Base-by-base conservation (phyloP, 192 early-diverging fungal genomes). In the Coemansia sp. region DNA sequence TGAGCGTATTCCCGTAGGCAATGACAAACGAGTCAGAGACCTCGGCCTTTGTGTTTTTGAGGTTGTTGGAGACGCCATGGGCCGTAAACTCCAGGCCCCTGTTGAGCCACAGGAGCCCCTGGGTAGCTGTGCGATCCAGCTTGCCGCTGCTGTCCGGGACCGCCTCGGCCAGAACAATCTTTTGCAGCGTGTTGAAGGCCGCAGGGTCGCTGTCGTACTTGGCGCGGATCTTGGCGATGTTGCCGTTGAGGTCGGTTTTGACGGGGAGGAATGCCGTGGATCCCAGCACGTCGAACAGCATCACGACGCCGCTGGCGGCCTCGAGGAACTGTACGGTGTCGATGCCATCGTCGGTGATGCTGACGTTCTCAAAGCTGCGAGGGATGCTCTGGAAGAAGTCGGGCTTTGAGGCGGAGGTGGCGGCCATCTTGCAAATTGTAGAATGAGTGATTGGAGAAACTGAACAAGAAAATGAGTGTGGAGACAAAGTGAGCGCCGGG, bases 21-120 rank as follows among this genome's bases (percentile, higher is more conserved):
- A 81, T 73, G 45, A 79, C 87, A 61, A 89, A 91, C 39, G 89
- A 89, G 8, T 69, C 75, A 9, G 72, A 71, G 4, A 91, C 72
- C 70, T 87, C 86, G 63, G 84, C 87, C 4, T 14, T 15, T 20
- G 64, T 46, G 44, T 82, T 58, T 34, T 58, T 58, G 26, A 85
- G 40, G 52, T 77, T 85, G 36, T 80, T 81, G 61, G 77, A 71
- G 33, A 91, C 68, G 19, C 80, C 87, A 65, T 79, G 70, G 25
- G 86, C 81, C 29, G 87, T 88, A 53, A 91, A 86, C 53, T 87
- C 88, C 44, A 91, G 79, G 25, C 88, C 88, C 40, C 93, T 80
- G 58, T 86, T 92, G 34, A 98, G 82, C 95, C 95, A 98, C 50
- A 98, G 78, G 25, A 98, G 80, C 14, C 90, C 92, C 61, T 93